Base-by-base conservation (phyloP, 495 filamentous ascomycete species). In the Lineolata rhizophorae region DNA sequence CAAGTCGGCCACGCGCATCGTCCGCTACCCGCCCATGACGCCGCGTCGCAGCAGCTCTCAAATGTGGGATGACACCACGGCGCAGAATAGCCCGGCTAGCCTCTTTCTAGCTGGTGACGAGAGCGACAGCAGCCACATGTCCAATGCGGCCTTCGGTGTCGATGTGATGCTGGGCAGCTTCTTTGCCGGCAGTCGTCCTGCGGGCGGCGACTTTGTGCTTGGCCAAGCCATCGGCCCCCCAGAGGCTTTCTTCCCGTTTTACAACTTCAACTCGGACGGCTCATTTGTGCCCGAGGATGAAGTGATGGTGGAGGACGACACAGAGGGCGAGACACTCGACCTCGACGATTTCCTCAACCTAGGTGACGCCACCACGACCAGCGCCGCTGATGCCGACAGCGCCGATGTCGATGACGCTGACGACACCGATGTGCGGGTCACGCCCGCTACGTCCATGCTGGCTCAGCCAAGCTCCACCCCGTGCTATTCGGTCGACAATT, bases 231-330 rank as follows among this genome's bases (percentile, higher is more conserved):
- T 78, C 39, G 71, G 74, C 9, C 70, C 76, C n/a, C 64, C 66
- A 9, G 76, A 81, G 49, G 76, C 76, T 5, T 83, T 81, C 55
- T 77, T 74, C 44, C 69, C 74, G 2, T 66, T 71, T 26, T 57
- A 58, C n/a, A 59, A 61, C 13, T 67, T 77, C 32, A 53, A 56
- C 26, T 55, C 64, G 21, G 59, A 69, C 36, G 63, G 60, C 31
- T 57, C 54, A 3, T 56, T 66, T 17, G 27, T 38, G 12, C 42
- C 47, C 20, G 45, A 50, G 10, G 32, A 30, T 12, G 36, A 39
- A 11, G 32, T 8, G 6, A 6, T 11, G 6, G 8, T 12, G 6
- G 27, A 30, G 8, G 27, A 30, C 27, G 27, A 30, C 6, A 25
- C n/a, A n/a, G 22, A 25, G 6, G 22, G n/a, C 22, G n/a, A 6